Evolutionary conservation across 345 rosid genomes (phyloP).

Genomic region (Lepidium africanum): DNA sequence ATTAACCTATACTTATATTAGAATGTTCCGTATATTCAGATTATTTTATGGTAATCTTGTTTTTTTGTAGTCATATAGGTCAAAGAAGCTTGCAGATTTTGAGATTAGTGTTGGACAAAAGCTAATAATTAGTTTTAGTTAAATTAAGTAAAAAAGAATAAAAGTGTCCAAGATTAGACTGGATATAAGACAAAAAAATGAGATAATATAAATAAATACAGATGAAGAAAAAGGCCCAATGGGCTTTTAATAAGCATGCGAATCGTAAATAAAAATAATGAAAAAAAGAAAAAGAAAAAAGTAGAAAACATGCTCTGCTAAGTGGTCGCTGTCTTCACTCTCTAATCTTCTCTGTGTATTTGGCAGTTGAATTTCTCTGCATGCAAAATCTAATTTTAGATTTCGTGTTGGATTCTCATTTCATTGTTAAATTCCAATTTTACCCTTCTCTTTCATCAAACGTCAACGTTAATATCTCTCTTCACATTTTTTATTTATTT

Average conservation of each 20-base stretch:
- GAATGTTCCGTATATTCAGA: conserved; percentile 1
- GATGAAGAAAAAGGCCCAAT: conserved; percentile 16
- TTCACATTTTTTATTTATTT: background rate
- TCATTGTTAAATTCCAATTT: conserved; percentile 6
- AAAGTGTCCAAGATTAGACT: conserved; percentile 4
- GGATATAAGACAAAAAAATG: background rate
- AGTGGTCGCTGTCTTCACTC: conserved; percentile 32
- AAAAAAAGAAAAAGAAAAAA: background rate
- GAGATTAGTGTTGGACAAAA: conserved; percentile 13
- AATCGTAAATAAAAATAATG: background rate
- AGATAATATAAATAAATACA: background rate
- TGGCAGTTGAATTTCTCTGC: conserved; percentile 32
- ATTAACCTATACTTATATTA: background rate
- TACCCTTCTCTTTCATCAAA: conserved; percentile 17
- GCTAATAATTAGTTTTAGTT: background rate
- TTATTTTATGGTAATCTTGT: background rate
- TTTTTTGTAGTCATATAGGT: background rate
- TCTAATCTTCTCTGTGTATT: conserved; percentile 26
- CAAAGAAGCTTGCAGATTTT: conserved; percentile 13
- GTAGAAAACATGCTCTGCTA: conserved; percentile 23
- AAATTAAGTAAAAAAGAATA: background rate
- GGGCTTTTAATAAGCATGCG: conserved; percentile 26
- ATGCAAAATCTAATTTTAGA: conserved; percentile 35
- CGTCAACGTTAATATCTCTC: conserved; percentile 27
- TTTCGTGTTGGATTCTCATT: conserved; percentile 33